Base-by-base conservation (phyloP, 2,329 filamentous ascomycete genomes). In the Xylariaceae sp. region DNA sequence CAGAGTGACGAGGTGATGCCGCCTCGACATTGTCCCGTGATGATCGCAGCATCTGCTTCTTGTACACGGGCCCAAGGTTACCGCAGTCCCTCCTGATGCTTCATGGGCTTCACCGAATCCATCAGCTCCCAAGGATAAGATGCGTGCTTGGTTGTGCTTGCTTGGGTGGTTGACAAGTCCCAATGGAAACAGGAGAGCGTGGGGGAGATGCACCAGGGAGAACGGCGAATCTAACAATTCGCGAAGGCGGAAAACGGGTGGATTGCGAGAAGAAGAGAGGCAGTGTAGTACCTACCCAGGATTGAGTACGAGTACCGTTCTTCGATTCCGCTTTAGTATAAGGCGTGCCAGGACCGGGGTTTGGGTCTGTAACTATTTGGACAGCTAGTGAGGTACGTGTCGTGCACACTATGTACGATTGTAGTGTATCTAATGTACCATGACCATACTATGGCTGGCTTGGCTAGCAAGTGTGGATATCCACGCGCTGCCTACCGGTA, bases 61-160 rank as follows among this genome's bases (percentile, higher is more conserved):
- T 65, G 66, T 66, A 68, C 65, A 68, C 64, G 65, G 59, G 65
- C 68, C 66, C 65, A 65, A 68, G 66, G 64, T 71, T 67, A 71
- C 66, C 68, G 68, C 59, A 60, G 62, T 56, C 56, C 66, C 59
- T 66, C 64, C 66, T 60, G 61, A 67, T 65, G 56, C 67, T 67
- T 71, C 70, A 71, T 71, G 62, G 61, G 67, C 60, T 62, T 59
- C 58, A 50, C 62, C 63, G 63, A 51, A 60, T 66, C 66, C 66
- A 68, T 68, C 64, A 64, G 64, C 63, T 58, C 61, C 51, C 56
- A 45, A 55, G 64, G 51, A 53, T 18, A 58, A 61, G 53, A 3
- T 11, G 55, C 50, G 47, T 48, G 51, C 11, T 48, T 23, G 49
- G 42, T 42, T 34, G 52, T 35, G 17, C 45, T 42, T 35, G 17